phyloP scores from a whole-genome alignment of 2,329 filamentous ascomycete species.

The Cladosporium sp. region DNA sequence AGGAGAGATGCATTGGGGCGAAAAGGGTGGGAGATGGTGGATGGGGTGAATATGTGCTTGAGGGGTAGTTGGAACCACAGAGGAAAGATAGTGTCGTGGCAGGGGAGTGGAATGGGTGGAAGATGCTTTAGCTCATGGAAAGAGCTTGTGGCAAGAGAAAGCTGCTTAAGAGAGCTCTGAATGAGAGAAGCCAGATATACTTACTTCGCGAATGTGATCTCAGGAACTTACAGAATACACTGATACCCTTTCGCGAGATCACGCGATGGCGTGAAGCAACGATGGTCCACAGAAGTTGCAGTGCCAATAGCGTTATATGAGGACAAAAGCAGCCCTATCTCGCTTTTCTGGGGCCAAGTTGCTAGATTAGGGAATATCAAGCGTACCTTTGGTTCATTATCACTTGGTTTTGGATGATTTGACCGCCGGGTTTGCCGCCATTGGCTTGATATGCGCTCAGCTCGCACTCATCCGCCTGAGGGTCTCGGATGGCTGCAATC shows the following conservation, averaged over 20 bases:
- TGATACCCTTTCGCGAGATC: too few species aligned
- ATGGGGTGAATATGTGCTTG: not conserved
- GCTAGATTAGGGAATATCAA: too few species aligned
- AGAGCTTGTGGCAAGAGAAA: too few species aligned
- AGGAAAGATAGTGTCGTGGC: not conserved
- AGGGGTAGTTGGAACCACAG: not conserved
- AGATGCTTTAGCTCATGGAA: not conserved
- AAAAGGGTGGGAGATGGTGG: not conserved
- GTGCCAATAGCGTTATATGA: too few species aligned
- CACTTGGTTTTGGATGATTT: not conserved
- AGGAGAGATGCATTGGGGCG: slow-evolving; percentile 12
- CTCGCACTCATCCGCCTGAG: not conserved
- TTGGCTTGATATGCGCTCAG: not conserved
- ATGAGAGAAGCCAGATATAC: too few species aligned
- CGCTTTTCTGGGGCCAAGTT: too few species aligned
- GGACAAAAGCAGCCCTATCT: too few species aligned
- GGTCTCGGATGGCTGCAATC: not conserved
- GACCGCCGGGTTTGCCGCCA: not conserved
- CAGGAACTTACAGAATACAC: too few species aligned
- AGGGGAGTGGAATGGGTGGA: not conserved
- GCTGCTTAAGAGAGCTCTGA: too few species aligned
- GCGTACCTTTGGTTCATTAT: not conserved
- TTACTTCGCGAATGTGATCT: too few species aligned
- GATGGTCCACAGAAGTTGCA: not conserved
- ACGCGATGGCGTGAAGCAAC: not conserved